Percentiles rank a stretch among this genome's conserved stretches.
These are phyloP conservation scores for Metschnikowia bowlesiae DNA, from an alignment of 805 yeast genomes.

Conservation along the genomic window DNA sequence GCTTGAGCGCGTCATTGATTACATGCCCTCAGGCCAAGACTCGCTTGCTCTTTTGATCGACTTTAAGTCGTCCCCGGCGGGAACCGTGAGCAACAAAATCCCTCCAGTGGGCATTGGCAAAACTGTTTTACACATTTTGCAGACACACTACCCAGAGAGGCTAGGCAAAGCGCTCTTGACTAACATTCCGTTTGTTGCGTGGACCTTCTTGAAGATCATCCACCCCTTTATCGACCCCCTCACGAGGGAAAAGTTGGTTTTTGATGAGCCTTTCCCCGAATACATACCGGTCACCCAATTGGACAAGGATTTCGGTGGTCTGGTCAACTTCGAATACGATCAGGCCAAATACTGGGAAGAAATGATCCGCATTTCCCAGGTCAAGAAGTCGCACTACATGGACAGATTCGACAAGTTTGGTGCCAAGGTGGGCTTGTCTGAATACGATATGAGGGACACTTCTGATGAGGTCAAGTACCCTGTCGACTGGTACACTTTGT, in stretches of 20 bases:
- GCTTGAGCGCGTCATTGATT: slow-evolving; percentile 89
- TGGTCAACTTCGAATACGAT: slow-evolving; percentile 74
- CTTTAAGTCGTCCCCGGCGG: slow-evolving; percentile 73
- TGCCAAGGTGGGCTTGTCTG: slow-evolving; percentile 71
- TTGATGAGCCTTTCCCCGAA: slow-evolving; percentile 79
- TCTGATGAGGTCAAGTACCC: slow-evolving; percentile 28
- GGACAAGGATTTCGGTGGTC: slow-evolving; percentile 82
- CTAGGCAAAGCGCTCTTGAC: slow-evolving; percentile 88
- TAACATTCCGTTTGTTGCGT: slow-evolving; percentile 90
- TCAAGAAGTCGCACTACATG: slow-evolving; percentile 59
- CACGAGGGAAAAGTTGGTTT: slow-evolving; percentile 89
- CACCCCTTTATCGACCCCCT: slow-evolving; percentile 96
- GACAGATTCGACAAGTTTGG: slow-evolving; percentile 72
- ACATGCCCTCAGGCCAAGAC: slow-evolving; percentile 96
- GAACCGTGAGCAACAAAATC: slow-evolving; percentile 55
- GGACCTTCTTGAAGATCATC: slow-evolving; percentile 86
- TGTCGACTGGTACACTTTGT: slow-evolving; percentile 13
- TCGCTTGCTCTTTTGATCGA: slow-evolving; percentile 87
- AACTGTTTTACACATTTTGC: slow-evolving; percentile 88
- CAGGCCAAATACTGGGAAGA: slow-evolving; percentile 79
- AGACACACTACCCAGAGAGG: slow-evolving; percentile 96
- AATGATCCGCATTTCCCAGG: slow-evolving; percentile 55
- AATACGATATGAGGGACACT: slow-evolving; percentile 63
- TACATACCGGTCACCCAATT: slow-evolving; percentile 80
- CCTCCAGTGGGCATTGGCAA: slow-evolving; percentile 90